Evolutionary conservation across 2,329 filamentous ascomycete genomes (phyloP), one percentile per base, ranked within the genome.

Genomic region (Phoma sp.): DNA sequence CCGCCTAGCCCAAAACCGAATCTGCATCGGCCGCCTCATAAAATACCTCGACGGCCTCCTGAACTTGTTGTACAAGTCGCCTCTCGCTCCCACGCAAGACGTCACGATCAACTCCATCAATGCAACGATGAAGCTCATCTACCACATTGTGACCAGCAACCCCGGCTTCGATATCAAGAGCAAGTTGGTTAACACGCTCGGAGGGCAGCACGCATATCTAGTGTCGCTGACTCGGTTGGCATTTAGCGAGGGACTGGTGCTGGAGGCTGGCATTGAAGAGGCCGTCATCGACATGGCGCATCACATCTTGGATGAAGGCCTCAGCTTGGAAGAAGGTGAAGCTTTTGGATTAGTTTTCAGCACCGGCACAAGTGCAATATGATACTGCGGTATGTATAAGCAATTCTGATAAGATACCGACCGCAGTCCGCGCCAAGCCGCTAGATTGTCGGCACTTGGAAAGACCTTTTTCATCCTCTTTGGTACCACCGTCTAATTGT

Each of bases 201-300:
- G 91, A 3, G 90, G 88, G 0, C 84, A 86, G 45, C 92, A 96
- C 67, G 92, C 92, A 46, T 93, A 96, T 66, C 79, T 96, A 1
- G 84, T 97, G 9, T 86, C 87, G 2, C 78, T 99, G 37, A 92
- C 91, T 0, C 79, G 93, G 34, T 77, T 98, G n/a, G 92, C 91
- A 0, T 97, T 96, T 72, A 88, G 86, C 5, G 91, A 96, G 57
- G 89, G 91, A 25, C 74, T 90, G 7, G 83, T 95, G 10, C 81
- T 96, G 23, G 92, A 97, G 74, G 80, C 81, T 1, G 88, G 88
- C 0, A 88, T 96, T 47, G 88, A 90, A 29, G 84, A 88, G 23
- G 90, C 91, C 59, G 91, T 92, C 1, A 85, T 89, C 1, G 90
- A 93, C 59, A 87, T 88, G 74, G 93, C 95, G 3, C 88, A 93